Evolutionary conservation across 768 basidiomycete genomes (phyloP).

Genomic region (Heimioporus sp.): DNA sequence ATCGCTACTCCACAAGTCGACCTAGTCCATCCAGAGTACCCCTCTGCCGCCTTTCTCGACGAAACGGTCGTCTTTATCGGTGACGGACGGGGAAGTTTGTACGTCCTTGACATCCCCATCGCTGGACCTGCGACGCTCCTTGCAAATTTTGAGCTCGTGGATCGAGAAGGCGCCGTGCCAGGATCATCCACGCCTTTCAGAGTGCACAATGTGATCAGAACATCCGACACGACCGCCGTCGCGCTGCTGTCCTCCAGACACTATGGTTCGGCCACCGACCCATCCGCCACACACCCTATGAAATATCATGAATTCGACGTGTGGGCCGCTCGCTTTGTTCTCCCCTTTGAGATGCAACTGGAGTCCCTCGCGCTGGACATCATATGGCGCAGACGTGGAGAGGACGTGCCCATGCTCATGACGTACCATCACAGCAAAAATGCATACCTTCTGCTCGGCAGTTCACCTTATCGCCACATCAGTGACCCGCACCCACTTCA

Average conservation of each 20-base stretch:
- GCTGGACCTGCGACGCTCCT: slow-evolving; percentile 42
- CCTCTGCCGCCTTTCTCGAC: slow-evolving; percentile 61
- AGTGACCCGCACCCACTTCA: slow-evolving; percentile 29
- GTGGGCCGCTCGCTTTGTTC: slow-evolving; percentile 55
- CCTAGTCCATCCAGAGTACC: slow-evolving; percentile 64
- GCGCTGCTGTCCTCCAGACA: slow-evolving; percentile 60
- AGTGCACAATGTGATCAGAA: slow-evolving; percentile 33
- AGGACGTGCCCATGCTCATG: slow-evolving; percentile 64
- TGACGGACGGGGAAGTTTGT: slow-evolving; percentile 70
- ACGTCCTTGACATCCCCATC: slow-evolving; percentile 49
- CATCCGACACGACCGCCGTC: slow-evolving; percentile 39
- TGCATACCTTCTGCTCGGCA: slow-evolving; percentile 57
- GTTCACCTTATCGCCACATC: slow-evolving; percentile 50
- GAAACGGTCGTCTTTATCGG: slow-evolving; percentile 51
- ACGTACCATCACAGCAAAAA: slow-evolving; percentile 44
- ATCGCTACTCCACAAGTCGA: slow-evolving; percentile 41
- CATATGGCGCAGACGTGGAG: slow-evolving; percentile 68
- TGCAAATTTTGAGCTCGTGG: slow-evolving; percentile 49
- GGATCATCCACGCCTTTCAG: slow-evolving; percentile 38
- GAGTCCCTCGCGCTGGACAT: slow-evolving; percentile 45
- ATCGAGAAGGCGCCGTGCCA: slow-evolving; percentile 19
- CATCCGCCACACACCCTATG: slow-evolving; percentile 17
- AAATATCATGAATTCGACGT: slow-evolving; percentile 56
- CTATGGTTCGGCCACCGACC: slow-evolving; percentile 32
- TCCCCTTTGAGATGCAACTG: slow-evolving; percentile 36